A percentile compares a stretch with the other conserved stretches of the same genome.
phyloP scores from a whole-genome alignment of 495 filamentous ascomycete genomes.

The Hypoxylon crocopeplum region DNA sequence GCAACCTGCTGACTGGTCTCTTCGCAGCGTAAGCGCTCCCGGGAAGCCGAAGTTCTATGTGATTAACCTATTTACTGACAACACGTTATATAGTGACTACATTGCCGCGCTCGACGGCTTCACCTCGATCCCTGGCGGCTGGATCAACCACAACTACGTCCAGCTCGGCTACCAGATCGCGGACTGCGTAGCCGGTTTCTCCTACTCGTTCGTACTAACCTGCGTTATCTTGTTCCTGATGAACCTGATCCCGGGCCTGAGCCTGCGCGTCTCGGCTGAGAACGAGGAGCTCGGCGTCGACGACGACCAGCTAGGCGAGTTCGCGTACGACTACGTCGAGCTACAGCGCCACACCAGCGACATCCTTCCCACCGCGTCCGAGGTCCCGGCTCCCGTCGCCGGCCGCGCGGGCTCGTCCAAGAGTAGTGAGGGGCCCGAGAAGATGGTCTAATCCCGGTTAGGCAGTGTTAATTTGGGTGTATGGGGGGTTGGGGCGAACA shows the following conservation, averaged over 20 bases:
- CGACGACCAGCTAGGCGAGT: slow-evolving; percentile 83
- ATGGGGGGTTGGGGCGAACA: not conserved
- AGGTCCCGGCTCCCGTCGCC: slow-evolving; percentile 45
- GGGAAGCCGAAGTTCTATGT: too few relatives aligned
- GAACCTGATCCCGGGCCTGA: slow-evolving; percentile 76
- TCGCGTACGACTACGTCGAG: slow-evolving; percentile 86
- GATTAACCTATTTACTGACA: too few relatives aligned
- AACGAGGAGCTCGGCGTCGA: slow-evolving; percentile 81
- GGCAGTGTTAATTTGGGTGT: not conserved
- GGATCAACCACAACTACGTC: slow-evolving; percentile 78
- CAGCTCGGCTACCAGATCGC: slow-evolving; percentile 81
- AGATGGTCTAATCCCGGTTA: slow-evolving; percentile 26
- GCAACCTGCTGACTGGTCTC: slow-evolving; percentile 77
- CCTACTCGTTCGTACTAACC: slow-evolving; percentile 79
- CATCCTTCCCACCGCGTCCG: slow-evolving; percentile 6
- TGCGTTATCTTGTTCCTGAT: slow-evolving; percentile 79
- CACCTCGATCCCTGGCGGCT: slow-evolving; percentile 69
- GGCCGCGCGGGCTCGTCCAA: slow-evolving; percentile 76
- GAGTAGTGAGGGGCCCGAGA: slow-evolving; percentile 53
- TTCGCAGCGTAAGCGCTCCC: slow-evolving; percentile 72
- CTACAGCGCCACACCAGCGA: slow-evolving; percentile 71
- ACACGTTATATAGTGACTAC: slow-evolving; percentile 64
- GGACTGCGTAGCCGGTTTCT: slow-evolving; percentile 73
- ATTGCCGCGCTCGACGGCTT: slow-evolving; percentile 78
- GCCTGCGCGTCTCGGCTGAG: slow-evolving; percentile 73